Conservation (phyloP, 2,329 filamentous ascomycete genomes). For the Daldinia sp. region DNA sequence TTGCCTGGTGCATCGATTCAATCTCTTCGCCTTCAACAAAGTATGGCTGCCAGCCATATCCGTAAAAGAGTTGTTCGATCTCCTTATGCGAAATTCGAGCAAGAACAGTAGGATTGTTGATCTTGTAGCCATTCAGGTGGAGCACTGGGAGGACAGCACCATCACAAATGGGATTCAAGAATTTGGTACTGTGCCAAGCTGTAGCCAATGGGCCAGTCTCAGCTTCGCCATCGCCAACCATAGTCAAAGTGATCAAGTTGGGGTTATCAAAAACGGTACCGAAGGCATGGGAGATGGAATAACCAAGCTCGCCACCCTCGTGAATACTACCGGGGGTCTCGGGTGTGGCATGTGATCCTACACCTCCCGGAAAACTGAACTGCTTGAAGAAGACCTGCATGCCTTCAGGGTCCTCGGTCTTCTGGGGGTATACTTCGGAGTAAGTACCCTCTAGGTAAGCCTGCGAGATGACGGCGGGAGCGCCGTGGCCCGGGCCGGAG, state of each 20-base stretch:
- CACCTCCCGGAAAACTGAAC: conserved; percentile 82
- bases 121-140: conserved; percentile 86
- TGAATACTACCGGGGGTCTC: conserved; percentile 81
- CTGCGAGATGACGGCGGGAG: conserved; percentile 78
- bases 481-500: conserved; percentile 80
- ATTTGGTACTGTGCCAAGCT: conserved; percentile 84
- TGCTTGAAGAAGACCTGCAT: conserved; percentile 82
- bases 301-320: conserved; percentile 84
- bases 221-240: conserved; percentile 83
- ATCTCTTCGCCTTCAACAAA: conserved; percentile 81
- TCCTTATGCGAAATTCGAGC: conserved; percentile 79
- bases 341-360: conserved; percentile 79
- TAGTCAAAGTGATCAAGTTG: conserved; percentile 75
- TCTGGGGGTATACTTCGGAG: conserved; percentile 79
- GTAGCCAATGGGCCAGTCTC: conserved; percentile 82
- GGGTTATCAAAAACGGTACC: conserved; percentile 80
- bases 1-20: conserved; percentile 81
- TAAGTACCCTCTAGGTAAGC: conserved; percentile 81
- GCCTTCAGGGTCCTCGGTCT: conserved; percentile 72
- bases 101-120: conserved; percentile 80
- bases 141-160: conserved; percentile 80
- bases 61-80: conserved; percentile 72
- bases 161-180: conserved; percentile 80
- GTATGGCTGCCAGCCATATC: conserved; percentile 82
- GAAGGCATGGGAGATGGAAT: conserved; percentile 81